Conservation (phyloP, 306 rosid species). For the Cucurbita maxima region DNA sequence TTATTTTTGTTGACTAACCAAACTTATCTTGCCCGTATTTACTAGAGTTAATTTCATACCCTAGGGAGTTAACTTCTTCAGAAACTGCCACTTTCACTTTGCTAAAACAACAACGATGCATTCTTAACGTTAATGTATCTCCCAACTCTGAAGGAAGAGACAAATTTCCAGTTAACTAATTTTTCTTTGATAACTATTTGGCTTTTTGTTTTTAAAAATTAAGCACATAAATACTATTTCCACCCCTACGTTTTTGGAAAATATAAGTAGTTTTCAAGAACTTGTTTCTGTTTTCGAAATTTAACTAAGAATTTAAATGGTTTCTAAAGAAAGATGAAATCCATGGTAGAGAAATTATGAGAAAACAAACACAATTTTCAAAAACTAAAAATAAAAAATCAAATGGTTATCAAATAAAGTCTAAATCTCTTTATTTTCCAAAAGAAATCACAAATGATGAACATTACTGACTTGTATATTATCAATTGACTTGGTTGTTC, state of each 20-base stretch:
- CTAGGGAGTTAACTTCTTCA: not conserved
- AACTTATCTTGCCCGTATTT: not conserved
- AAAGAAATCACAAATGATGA: not conserved
- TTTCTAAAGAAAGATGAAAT: too few relatives aligned
- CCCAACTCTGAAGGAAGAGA: not conserved
- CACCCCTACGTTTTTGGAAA: too few relatives aligned
- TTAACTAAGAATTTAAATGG: too few relatives aligned
- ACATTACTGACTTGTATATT: not conserved
- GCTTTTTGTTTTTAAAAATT: too few relatives aligned
- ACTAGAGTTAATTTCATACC: not conserved
- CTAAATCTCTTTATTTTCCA: not conserved
- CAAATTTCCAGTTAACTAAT: not conserved
- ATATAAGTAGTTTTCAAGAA: too few relatives aligned
- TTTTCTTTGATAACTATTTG: too few relatives aligned
- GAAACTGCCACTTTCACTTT: not conserved
- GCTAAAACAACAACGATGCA: not conserved
- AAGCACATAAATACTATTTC: too few relatives aligned
- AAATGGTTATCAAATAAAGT: too few relatives aligned
- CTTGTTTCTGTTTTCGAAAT: too few relatives aligned
- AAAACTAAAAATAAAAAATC: too few relatives aligned
- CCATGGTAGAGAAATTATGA: too few relatives aligned
- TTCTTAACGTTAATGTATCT: not conserved
- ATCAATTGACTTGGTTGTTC: not conserved
- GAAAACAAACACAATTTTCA: too few relatives aligned
- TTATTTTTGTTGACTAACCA: not conserved